phyloP scores from a whole-genome alignment of 495 filamentous ascomycete genomes.

The Clohesyomyces aquaticus region DNA sequence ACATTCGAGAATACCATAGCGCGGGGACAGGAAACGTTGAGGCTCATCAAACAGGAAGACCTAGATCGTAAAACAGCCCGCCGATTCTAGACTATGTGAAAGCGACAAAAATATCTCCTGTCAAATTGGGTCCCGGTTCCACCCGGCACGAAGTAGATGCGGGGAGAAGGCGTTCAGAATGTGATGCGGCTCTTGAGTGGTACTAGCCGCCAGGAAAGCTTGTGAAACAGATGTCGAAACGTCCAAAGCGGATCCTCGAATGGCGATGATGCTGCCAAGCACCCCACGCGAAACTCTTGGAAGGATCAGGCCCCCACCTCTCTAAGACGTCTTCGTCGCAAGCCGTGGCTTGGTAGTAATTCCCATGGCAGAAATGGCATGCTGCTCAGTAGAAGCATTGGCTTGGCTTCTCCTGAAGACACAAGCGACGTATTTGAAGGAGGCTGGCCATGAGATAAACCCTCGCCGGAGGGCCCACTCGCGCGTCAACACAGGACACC shows the following conservation, averaged over 20 bases:
- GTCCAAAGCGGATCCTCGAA: conserved; percentile 26
- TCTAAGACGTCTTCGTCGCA: conserved; percentile 17
- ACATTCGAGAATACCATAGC: no score
- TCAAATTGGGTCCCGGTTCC: no score
- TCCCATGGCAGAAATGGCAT: background rate
- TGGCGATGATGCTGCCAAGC: conserved; percentile 15
- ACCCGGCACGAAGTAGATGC: no score
- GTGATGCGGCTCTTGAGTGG: conserved; percentile 18
- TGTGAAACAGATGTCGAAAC: conserved; percentile 26
- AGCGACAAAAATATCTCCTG: conserved; percentile 9
- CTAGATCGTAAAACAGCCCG: no score
- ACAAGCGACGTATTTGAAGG: background rate
- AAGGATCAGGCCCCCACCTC: conserved; percentile 18
- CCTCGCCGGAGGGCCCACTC: conserved; percentile 10
- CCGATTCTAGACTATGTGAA: conserved; percentile 5
- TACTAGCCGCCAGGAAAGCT: background rate
- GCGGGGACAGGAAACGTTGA: no score
- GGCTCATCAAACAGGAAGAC: no score
- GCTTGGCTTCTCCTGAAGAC: conserved; percentile 5
- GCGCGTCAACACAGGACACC: conserved; percentile 20
- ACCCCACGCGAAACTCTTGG: conserved; percentile 24
- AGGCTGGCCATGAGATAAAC: background rate
- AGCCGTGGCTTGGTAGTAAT: conserved; percentile 19
- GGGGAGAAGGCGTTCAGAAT: conserved; percentile 8
- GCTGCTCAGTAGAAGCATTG: background rate